Conservation (phyloP, 495 filamentous ascomycete genomes). For the Aspergillus steynii region DNA sequence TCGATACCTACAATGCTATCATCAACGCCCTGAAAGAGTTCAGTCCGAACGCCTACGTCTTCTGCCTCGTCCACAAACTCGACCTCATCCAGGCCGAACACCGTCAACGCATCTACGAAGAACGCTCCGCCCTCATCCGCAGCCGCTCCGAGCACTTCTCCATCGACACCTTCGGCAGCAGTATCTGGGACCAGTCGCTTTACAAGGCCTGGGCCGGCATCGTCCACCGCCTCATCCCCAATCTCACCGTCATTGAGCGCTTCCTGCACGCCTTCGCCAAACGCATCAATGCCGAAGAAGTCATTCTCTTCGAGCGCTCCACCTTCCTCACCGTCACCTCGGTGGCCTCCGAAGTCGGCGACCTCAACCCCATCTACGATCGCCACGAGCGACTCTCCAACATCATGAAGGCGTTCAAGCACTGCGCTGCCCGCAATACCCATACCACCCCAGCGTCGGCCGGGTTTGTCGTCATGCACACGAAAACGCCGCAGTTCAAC, state of each 20-base stretch:
- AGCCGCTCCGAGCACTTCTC: constrained; percentile 71
- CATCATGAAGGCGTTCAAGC: constrained; percentile 97
- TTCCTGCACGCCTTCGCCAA: constrained; percentile 77
- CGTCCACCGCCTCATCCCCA: constrained; percentile 93
- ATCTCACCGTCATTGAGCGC: constrained; percentile 82
- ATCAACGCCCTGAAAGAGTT: constrained; percentile 83
- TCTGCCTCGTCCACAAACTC: constrained; percentile 97
- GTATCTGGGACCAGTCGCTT: constrained; percentile 97
- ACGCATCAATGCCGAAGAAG: constrained; percentile 86
- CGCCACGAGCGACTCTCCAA: constrained; percentile 93
- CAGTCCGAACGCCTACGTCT: constrained; percentile 80
- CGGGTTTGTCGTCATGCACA: constrained; percentile 65
- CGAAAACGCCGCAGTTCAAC: constrained; percentile 74
- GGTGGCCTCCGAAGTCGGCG: constrained; percentile 71
- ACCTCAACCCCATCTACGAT: constrained; percentile 82
- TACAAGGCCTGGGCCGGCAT: constrained; percentile 98
- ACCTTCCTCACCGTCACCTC: constrained; percentile 92
- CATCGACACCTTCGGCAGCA: constrained; percentile 80
- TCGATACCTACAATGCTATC: constrained; percentile 84
- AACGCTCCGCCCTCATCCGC: constrained; percentile 70
- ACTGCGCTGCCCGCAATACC: constrained; percentile 64
- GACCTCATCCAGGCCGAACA: constrained; percentile 84
- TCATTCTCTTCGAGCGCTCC: constrained; percentile 92
- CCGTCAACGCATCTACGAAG: constrained; percentile 77
- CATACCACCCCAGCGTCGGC: constrained; percentile 52